Base-by-base conservation (phyloP, 73 alveolate genomes). In the Tetrahymena thermophila region DNA sequence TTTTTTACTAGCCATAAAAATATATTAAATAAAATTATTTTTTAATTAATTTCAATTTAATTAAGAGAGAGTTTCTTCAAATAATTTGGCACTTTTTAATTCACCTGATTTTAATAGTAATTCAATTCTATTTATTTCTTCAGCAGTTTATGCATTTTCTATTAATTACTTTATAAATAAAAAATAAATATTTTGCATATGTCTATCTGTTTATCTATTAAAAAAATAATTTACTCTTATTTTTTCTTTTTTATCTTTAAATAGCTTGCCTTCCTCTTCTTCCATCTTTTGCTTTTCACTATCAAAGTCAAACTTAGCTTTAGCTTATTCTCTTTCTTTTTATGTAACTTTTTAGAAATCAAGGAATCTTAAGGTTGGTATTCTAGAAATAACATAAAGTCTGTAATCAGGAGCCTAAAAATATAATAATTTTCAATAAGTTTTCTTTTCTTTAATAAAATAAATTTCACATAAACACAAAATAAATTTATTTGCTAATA, bases 371-470 rank as follows among this genome's bases (percentile, higher is more conserved):
- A 95, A 93, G 17, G 43, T 35, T 10, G 97, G 97, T 16, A 95
- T 42, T 31, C 93, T 95, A 56, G 97, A 93, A 25, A 95, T 95
- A 21, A 95, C 95, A 55, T 95, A 55, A 31, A 71, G 94, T 93
- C 95, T 50, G 38, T 95, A 95, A 50, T 95, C 94, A 35, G 97
- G 96, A 35, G 89, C 89, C 89, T 71, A 71, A 50, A 50, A 50
- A 40, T 4, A 37, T 40, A 40, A 40, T 40, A 40, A 37, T 7
- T 40, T 40, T 40, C 10, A 40, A 40, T 40, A 40, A 40, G 44
- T 4, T 40, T 40, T 9, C 44, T 40, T 40, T 8, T 40, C 9
- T 40, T 40, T 40, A 40, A 40, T 9, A 40, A 37, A 40, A 40
- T 40, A 40, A 40, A 6, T 40, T 40, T 40, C 16, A 9, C 44